A percentile compares a stretch with the other conserved stretches of the same genome.
These are phyloP conservation scores for Irpex sp. DNA, from an alignment of 1,284 basidiomycete genomes.

Conservation along the genomic window DNA sequence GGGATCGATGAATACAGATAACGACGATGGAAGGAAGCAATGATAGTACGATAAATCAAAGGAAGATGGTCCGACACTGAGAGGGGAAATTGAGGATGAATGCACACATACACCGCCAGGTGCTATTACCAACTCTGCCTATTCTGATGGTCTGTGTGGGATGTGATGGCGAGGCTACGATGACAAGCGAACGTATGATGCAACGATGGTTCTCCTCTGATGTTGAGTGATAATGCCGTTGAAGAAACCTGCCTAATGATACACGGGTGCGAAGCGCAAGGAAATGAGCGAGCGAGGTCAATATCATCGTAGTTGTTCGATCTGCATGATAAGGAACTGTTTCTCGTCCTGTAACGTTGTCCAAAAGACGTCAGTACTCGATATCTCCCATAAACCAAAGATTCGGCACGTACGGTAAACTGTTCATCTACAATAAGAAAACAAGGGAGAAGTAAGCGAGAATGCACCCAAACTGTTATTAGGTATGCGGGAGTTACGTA, in stretches of 20 bases:
- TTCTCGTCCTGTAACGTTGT: constrained; percentile 76
- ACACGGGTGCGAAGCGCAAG: neutral
- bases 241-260: neutral
- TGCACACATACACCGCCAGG: no score
- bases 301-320: constrained; percentile 60
- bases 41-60: neutral
- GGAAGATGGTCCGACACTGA: neutral
- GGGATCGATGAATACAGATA: neutral
- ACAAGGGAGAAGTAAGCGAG: neutral
- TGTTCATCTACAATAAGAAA: constrained; percentile 72
- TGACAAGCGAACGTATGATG: no score
- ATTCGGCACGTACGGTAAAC: constrained; percentile 61
- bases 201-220: neutral
- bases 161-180: neutral
- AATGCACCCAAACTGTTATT: neutral
- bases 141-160: neutral
- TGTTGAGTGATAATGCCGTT: neutral
- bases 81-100: no score
- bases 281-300: neutral
- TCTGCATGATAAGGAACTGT: constrained; percentile 92
- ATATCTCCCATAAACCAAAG: no score
- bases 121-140: neutral
- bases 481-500: constrained; percentile 31
- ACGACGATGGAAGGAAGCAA: neutral
- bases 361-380: no score